Conservation (phyloP, 2,329 filamentous ascomycete species). For the Capronia americana region DNA sequence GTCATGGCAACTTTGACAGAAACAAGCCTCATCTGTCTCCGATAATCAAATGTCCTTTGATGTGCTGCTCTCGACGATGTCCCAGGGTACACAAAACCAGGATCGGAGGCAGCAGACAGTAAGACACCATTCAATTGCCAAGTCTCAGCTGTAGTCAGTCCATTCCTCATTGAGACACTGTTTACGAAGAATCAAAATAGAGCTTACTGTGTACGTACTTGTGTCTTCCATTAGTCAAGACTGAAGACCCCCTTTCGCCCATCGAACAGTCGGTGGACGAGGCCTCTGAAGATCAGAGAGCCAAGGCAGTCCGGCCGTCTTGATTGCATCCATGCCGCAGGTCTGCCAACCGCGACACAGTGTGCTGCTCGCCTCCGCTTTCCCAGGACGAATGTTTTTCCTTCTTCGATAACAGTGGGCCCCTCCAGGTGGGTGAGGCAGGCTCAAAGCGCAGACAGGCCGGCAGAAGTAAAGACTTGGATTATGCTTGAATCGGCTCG, state of each 20-base stretch:
- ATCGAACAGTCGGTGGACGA: not conserved
- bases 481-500: not conserved
- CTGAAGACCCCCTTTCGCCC: not conserved
- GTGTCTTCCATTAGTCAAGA: not conserved
- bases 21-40: not conserved
- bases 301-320: constrained; percentile 2
- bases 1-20: not conserved
- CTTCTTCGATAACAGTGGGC: constrained; percentile 3
- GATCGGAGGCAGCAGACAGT: not conserved
- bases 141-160: not conserved
- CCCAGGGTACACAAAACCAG: not conserved
- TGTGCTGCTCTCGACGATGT: constrained; percentile 5
- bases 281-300: not conserved
- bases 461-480: not conserved
- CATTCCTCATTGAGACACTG: not conserved
- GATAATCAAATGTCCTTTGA: not conserved
- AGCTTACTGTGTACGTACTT: not conserved
- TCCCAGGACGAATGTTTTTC: not conserved
- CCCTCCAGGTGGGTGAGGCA: not conserved
- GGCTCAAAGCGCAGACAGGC: not conserved
- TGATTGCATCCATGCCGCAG: not conserved
- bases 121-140: not conserved
- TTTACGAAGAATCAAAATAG: not conserved
- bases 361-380: not conserved
- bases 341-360: not conserved